These are phyloP conservation scores for Elongisporangium anandrum DNA, from an alignment of 352 stramenopile species.

Conservation along the genomic window DNA sequence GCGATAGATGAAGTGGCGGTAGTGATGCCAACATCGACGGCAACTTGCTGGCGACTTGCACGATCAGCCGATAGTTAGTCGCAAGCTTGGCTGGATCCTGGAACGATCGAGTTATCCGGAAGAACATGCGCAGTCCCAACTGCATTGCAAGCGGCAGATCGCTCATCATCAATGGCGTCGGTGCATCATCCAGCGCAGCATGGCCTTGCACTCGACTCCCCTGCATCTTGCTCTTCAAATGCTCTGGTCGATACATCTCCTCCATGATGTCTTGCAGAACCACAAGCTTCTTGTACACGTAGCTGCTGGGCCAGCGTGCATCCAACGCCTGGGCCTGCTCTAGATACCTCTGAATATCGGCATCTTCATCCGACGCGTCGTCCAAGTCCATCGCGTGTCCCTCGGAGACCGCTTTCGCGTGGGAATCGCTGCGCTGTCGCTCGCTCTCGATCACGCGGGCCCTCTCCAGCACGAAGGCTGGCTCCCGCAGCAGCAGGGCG, in stretches of 20 bases:
- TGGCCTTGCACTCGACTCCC: background rate
- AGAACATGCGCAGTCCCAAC: conserved; percentile 67
- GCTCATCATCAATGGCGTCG: conserved; percentile 19
- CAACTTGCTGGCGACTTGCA: conserved; percentile 49
- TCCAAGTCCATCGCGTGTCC: background rate
- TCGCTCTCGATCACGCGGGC: conserved; percentile 34
- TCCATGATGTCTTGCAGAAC: conserved; percentile 28
- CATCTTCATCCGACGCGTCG: background rate
- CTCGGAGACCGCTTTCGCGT: background rate
- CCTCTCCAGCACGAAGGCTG: conserved; percentile 39
- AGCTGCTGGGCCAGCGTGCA: conserved; percentile 12
- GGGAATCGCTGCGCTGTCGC: background rate
- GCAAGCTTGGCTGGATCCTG: conserved; percentile 18
- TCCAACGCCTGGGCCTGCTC: conserved; percentile 22
- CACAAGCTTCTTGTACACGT: conserved; percentile 34
- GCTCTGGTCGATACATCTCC: conserved; percentile 16
- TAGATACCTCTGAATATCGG: background rate
- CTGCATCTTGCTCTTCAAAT: background rate
- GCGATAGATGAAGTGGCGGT: conserved; percentile 48
- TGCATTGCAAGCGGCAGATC: conserved; percentile 43
- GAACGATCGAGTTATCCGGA: conserved; percentile 51
- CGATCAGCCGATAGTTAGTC: conserved; percentile 26
- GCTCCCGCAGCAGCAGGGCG: conserved; percentile 41
- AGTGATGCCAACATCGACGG: conserved; percentile 49
- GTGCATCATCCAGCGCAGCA: background rate